Percentiles rank a stretch among this genome's conserved stretches.
Evolutionary conservation across 768 basidiomycete genomes (phyloP).

Genomic region (Kondoa subrosea): DNA sequence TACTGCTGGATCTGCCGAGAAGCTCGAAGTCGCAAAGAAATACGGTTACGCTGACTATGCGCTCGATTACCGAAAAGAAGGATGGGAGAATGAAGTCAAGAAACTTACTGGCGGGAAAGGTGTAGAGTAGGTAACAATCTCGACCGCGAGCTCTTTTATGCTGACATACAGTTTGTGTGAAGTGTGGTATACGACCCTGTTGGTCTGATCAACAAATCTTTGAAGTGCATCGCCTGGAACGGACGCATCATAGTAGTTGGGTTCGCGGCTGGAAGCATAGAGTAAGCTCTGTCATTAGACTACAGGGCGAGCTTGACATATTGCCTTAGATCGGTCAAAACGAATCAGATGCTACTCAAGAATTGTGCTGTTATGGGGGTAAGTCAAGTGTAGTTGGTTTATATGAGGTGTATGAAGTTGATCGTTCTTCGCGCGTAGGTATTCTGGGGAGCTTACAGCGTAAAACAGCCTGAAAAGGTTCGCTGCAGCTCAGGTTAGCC

Average conservation of each 20-base stretch:
- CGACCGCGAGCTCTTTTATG: not conserved
- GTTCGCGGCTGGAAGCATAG: conserved; percentile 68
- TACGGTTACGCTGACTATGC: conserved; percentile 67
- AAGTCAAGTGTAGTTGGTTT: conserved; percentile 67
- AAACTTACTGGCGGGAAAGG: conserved; percentile 67
- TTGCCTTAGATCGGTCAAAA: conserved; percentile 48
- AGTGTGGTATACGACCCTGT: conserved; percentile 57
- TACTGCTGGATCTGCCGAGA: conserved; percentile 61
- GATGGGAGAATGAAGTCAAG: conserved; percentile 78
- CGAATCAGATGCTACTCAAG: conserved; percentile 59
- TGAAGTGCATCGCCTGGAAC: conserved; percentile 17
- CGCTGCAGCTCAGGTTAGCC: too few species aligned
- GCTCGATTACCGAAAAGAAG: conserved; percentile 52
- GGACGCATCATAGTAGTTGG: conserved; percentile 79
- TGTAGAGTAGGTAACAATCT: conserved; percentile 37
- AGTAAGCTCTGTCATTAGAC: conserved; percentile 42
- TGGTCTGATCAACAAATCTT: conserved; percentile 50
- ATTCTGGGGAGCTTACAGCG: conserved; percentile 22
- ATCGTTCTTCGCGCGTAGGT: not conserved
- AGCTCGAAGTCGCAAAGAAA: conserved; percentile 58
- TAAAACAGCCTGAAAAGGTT: conserved; percentile 50
- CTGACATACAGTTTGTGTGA: not conserved
- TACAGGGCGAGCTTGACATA: conserved; percentile 23
- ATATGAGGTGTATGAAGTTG: conserved; percentile 42
- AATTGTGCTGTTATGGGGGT: conserved; percentile 35